Percentiles rank a stretch among this genome's conserved stretches.
phyloP scores from a whole-genome alignment of 805 yeast species.

The Lipomyces japonicus region DNA sequence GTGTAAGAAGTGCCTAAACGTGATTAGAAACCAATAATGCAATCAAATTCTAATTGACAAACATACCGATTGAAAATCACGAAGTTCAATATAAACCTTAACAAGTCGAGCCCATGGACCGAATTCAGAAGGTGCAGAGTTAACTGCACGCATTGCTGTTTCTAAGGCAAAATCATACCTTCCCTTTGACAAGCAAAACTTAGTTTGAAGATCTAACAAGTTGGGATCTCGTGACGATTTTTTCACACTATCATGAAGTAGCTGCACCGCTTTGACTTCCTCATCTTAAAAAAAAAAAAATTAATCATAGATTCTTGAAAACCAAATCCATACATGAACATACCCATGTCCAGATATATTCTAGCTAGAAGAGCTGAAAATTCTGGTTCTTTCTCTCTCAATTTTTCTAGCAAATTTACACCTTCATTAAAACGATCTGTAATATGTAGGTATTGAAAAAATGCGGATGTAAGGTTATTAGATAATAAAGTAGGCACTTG shows the following conservation, averaged over 20 bases:
- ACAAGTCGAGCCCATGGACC: slow-evolving; percentile 66
- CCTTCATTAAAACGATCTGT: slow-evolving; percentile 65
- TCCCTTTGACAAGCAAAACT: slow-evolving; percentile 54
- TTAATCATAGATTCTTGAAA: background rate
- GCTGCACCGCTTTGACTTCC: slow-evolving; percentile 48
- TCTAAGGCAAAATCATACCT: slow-evolving; percentile 54
- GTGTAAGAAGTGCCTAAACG: slow-evolving; percentile 54
- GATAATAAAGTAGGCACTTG: slow-evolving; percentile 62
- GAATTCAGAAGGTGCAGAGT: slow-evolving; percentile 72
- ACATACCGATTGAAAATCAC: slow-evolving; percentile 44
- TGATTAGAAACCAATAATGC: background rate
- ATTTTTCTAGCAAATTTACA: slow-evolving; percentile 52
- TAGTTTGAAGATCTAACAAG: slow-evolving; percentile 59
- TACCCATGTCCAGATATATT: slow-evolving; percentile 28
- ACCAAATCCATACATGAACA: background rate
- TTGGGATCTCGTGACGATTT: slow-evolving; percentile 53
- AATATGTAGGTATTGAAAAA: slow-evolving; percentile 57
- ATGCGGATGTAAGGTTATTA: slow-evolving; percentile 74
- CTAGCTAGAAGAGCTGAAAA: slow-evolving; percentile 49
- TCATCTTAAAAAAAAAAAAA: slow-evolving; percentile 43
- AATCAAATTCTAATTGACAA: background rate
- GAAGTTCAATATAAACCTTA: slow-evolving; percentile 53
- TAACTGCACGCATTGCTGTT: slow-evolving; percentile 58
- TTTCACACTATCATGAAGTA: slow-evolving; percentile 43
- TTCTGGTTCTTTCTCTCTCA: slow-evolving; percentile 52